Base-by-base conservation (phyloP, 208 protist species). In the Herpetomonas samuelpessoai region DNA sequence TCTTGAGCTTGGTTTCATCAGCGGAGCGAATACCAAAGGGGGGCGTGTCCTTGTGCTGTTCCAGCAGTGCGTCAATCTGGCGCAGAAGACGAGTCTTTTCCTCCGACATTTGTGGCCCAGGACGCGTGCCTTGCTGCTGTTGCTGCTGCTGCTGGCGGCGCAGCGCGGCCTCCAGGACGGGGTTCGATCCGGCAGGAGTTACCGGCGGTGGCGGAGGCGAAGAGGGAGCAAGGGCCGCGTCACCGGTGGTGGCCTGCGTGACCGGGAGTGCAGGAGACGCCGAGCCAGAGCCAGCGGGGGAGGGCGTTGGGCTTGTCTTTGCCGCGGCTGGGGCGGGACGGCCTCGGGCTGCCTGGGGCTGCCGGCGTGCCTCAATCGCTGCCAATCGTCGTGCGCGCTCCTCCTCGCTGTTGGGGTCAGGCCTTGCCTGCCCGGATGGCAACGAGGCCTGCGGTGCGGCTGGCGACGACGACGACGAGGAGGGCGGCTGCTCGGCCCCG, bases 11-110 rank as follows among this genome's bases (percentile, higher is more conserved):
- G 18, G 60, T 30, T 30, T 83, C 83, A 49, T 91, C 79, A 12
- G 81, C 76, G 3, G 83, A 68, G 10, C 71, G 74, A 1, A 95
- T 70, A 9, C 89, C 89, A 62, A 95, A 92, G 0, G 85, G 89
- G 41, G 75, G 66, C 3, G 80, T 75, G 50, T 89, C 79, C 14
- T 61, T 56, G 16, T 74, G 49, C 31, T 61, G 50, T 27, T 59
- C 69, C 14, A 91, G 50, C 24, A 92, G 30, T 3, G 55, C 50
- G 7, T 83, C 58, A 62, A 95, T 92, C 28, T 88, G 75, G 12
- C 51, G 57, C 44, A 95, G 48, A 25, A 95, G 67, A 24, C 62
- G 52, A 28, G 41, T 48, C 71, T 89, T 86, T 45, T 90, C 82
- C 2, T 57, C 41, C 21, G 74, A 79, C 49, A 77, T 68, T 14